phyloP scores from a whole-genome alignment of 225 moss, liverwort and hornwort species.

The Neckera pumila region DNA sequence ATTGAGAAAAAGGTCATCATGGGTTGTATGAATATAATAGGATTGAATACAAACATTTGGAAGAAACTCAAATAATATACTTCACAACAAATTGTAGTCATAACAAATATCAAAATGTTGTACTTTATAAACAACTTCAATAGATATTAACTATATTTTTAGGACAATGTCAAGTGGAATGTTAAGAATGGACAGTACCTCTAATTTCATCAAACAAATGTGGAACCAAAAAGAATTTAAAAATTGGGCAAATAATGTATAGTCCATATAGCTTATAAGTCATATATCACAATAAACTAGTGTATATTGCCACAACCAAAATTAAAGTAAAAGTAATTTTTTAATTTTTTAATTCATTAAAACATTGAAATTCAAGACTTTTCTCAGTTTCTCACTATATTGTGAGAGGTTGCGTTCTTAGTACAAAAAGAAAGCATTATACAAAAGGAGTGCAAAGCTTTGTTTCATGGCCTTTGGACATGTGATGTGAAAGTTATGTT shows the following conservation, averaged over 20 bases:
- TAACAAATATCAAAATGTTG: not conserved
- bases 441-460: too few species aligned
- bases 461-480: too few species aligned
- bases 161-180: not conserved
- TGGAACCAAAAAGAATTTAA: not conserved
- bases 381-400: too few species aligned
- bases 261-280: not conserved
- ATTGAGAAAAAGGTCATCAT: not conserved
- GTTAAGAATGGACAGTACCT: not conserved
- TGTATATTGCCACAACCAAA: too few species aligned
- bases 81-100: accelerated
- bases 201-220: not conserved
- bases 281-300: not conserved
- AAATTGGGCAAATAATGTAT: not conserved
- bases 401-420: too few species aligned
- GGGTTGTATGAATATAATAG: not conserved
- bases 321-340: too few species aligned
- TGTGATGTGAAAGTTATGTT: too few species aligned
- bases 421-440: too few species aligned
- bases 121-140: not conserved
- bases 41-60: too few species aligned
- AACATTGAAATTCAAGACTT: too few species aligned
- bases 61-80: not conserved
- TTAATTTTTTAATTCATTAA: too few species aligned
- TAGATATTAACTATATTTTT: not conserved